Percentiles rank a stretch among this genome's conserved stretches.
phyloP scores from a whole-genome alignment of 2,329 filamentous ascomycete species.

The Aspergillus sp. region DNA sequence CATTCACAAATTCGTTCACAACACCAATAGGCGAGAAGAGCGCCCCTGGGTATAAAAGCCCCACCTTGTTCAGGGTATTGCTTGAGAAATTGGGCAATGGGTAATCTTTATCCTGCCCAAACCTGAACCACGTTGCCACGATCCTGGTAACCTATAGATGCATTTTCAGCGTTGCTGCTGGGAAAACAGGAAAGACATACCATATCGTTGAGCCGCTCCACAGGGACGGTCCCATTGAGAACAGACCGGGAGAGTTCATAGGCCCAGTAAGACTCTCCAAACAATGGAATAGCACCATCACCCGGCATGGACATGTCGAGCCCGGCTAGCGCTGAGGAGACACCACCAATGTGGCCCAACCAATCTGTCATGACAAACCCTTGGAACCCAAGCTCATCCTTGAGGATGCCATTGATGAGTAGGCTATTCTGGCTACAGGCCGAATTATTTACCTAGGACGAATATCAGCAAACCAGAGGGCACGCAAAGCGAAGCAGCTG shows the following conservation, averaged over 20 bases:
- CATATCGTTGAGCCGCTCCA: conserved; percentile 47
- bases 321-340: conserved; percentile 52
- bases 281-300: conserved; percentile 43
- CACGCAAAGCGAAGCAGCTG: not conserved
- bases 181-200: conserved; percentile 9
- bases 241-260: conserved; percentile 46
- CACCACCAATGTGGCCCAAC: conserved; percentile 52
- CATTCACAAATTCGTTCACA: conserved; percentile 61
- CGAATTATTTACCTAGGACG: conserved; percentile 51
- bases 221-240: conserved; percentile 49
- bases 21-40: conserved; percentile 51
- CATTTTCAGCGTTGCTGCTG: conserved; percentile 4
- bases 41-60: conserved; percentile 49
- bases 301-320: conserved; percentile 65
- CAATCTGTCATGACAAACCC: conserved; percentile 64
- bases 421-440: conserved; percentile 60
- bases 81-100: conserved; percentile 51
- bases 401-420: conserved; percentile 58
- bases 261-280: conserved; percentile 47
- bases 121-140: conserved; percentile 48
- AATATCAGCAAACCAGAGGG: not conserved
- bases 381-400: conserved; percentile 65
- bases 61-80: conserved; percentile 48
- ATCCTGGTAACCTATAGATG: conserved; percentile 46
- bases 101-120: conserved; percentile 50